Evolutionary conservation across 2,329 filamentous ascomycete genomes (phyloP), one percentile per base, ranked within the genome.

Genomic region (Pseudopithomyces maydicus): DNA sequence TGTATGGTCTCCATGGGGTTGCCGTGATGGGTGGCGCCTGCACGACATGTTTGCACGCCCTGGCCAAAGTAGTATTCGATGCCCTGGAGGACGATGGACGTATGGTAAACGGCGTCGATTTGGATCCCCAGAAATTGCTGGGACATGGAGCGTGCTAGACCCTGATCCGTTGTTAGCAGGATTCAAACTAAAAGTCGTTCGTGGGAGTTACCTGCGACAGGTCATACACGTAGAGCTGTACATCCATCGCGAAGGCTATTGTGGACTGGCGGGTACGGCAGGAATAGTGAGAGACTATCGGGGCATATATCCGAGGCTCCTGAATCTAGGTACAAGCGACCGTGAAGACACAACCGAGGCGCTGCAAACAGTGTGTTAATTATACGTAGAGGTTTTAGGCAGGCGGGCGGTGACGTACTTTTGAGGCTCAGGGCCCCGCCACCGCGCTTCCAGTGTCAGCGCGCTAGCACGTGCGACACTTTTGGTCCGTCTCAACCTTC

Each of bases 61-160:
- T 90, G 88, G 58, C 96, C 94, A 66, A 93, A 98, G 68, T 94
- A 87, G 75, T 96, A 97, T 77, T 99, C 95, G 49, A 89, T 84
- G n/a, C 88, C 88, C 51, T 88, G 85, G 38, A 98, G 82, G 41
- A 97, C 89, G 52, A 99, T 88, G 0, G 93, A 91, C 0, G 95
- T 98, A 75, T 99, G 95, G 67, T 98, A 98, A 52, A 99, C 87
- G 52, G 95, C 95, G 75, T 98, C 94, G 48, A 97, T 91, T 51
- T 89, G 86, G 1, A 82, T 84, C 1, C 88, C 88, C 4, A 89
- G 83, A 44, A 90, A 79, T 46, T 83, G 78, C 48, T 72, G 74
- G 12, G 84, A 87, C 73, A 87, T 84, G 33, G 64, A 63, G 26
- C 83, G 78, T 50, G 84, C 84, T 63, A 86, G 78, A 65, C 84